Evolutionary conservation across 306 rosid species (phyloP), one percentile per base, ranked within the genome.

Genomic region (Pyrus communis): DNA sequence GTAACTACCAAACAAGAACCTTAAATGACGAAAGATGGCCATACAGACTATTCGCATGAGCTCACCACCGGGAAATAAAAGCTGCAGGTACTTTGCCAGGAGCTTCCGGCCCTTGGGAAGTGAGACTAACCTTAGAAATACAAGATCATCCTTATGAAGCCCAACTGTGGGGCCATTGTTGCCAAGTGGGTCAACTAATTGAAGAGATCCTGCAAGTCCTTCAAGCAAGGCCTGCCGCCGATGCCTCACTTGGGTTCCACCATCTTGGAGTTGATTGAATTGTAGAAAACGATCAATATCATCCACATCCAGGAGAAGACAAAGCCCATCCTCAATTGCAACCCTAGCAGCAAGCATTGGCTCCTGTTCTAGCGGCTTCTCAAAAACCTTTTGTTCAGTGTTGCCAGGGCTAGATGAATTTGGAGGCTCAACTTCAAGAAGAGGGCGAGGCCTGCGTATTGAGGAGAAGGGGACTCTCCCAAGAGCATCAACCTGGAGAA

Each of bases 381-480:
- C 98, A 67, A 90, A 69, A 84, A 79, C 80, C 75, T 83, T 92
- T 71, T 93, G 96, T 58, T 93, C 97, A 51, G 85, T 64, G 77
- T 83, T 82, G 46, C 86, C 83, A 49, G 80, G 79, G 69, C 78
- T 77, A 28, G 89, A 88, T 35, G 91, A 81, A 81, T 84, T 92
- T 60, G 97, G 91, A 68, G 97, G 82, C 76, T 96, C 99, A 80
- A 96, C 96, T 86, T 96, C 99, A 66, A 96, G 87, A 68, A 96
- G 99, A 78, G 99, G 99, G 35, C 99, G 99, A 49, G 99, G 99
- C 85, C 99, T 88, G 64, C 96, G 98, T 81, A 96, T 91, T 77
- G 99, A 96, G 46, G 99, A 96, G 85, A 96, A 96, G 6, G 98
- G 98, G 84, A 96, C 95, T 83, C 99, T 91, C 75, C 99, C 99